phyloP scores from a whole-genome alignment of 2,329 filamentous ascomycete genomes.

The Lomentospora prolificans region DNA sequence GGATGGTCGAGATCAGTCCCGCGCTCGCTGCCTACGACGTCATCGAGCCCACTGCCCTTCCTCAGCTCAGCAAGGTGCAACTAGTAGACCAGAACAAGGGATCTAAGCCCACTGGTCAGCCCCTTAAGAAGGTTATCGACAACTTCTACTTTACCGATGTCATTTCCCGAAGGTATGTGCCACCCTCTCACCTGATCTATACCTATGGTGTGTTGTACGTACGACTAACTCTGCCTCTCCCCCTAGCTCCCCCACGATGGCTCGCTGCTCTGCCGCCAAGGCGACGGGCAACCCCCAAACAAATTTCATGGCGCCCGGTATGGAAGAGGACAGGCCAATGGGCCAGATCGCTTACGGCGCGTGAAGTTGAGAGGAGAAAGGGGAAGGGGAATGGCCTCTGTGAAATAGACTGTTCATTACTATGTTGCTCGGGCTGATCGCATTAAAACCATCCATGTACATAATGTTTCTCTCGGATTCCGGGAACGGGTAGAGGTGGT shows the following conservation, averaged over 20 bases:
- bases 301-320: slow-evolving; percentile 68
- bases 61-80: slow-evolving; percentile 79
- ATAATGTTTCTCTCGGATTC: slow-evolving; percentile 8
- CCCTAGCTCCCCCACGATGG: slow-evolving; percentile 92
- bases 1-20: slow-evolving; percentile 92
- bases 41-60: slow-evolving; percentile 69
- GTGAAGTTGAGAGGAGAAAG: slow-evolving; percentile 23
- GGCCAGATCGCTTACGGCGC: slow-evolving; percentile 51
- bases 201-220: neutral
- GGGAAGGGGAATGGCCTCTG: neutral
- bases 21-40: slow-evolving; percentile 84
- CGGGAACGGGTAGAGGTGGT: slow-evolving; percentile 4
- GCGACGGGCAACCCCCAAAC: slow-evolving; percentile 67
- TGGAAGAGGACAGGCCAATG: slow-evolving; percentile 51
- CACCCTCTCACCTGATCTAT: neutral
- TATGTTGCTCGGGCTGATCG: slow-evolving; percentile 2
- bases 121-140: slow-evolving; percentile 77
- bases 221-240: neutral
- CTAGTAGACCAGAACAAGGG: slow-evolving; percentile 96
- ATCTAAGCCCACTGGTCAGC: slow-evolving; percentile 56
- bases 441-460: slow-evolving; percentile 1
- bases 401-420: slow-evolving; percentile 7
- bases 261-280: slow-evolving; percentile 90
- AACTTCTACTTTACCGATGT: slow-evolving; percentile 98
- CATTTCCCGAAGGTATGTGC: slow-evolving; percentile 81